phyloP scores from a whole-genome alignment of 495 filamentous ascomycete species.

The Neurospora pannonica region DNA sequence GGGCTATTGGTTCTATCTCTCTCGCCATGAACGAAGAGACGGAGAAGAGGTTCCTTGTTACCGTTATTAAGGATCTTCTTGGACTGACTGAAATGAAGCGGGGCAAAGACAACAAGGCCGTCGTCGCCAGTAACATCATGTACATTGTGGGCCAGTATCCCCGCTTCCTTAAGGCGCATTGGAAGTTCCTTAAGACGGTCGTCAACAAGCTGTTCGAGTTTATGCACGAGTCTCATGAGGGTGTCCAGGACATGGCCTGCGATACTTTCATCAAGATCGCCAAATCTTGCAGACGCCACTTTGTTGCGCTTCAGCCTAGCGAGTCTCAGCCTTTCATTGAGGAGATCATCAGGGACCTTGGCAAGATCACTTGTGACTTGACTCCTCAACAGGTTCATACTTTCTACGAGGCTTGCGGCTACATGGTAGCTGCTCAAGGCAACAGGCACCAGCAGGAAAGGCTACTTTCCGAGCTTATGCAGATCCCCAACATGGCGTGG shows the following conservation, averaged over 20 bases:
- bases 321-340: conserved; percentile 96
- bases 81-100: conserved; percentile 98
- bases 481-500: conserved; percentile 87
- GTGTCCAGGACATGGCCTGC: conserved; percentile 99
- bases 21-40: conserved; percentile 99
- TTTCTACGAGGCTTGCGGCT: conserved; percentile 97
- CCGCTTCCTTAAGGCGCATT: conserved; percentile 95
- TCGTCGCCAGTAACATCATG: conserved; percentile 99
- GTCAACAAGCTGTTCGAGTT: conserved; percentile 99
- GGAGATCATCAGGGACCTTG: conserved; percentile 91
- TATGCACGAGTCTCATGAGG: conserved; percentile 99
- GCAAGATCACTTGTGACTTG: conserved; percentile 89
- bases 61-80: conserved; percentile 97
- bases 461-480: conserved; percentile 86
- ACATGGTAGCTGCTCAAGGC: conserved; percentile 97
- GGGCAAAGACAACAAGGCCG: conserved; percentile 98
- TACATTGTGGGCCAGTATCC: conserved; percentile 99
- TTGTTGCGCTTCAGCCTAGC: conserved; percentile 89
- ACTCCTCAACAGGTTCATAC: conserved; percentile 96
- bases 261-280: conserved; percentile 99
- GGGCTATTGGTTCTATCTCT: conserved; percentile 98
- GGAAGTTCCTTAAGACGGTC: conserved; percentile 99
- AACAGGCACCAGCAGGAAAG: conserved; percentile 86
- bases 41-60: conserved; percentile 95
- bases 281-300: conserved; percentile 94